These are phyloP conservation scores for Neonectria punicea DNA, from an alignment of 2,329 filamentous ascomycete genomes.

Conservation along the genomic window DNA sequence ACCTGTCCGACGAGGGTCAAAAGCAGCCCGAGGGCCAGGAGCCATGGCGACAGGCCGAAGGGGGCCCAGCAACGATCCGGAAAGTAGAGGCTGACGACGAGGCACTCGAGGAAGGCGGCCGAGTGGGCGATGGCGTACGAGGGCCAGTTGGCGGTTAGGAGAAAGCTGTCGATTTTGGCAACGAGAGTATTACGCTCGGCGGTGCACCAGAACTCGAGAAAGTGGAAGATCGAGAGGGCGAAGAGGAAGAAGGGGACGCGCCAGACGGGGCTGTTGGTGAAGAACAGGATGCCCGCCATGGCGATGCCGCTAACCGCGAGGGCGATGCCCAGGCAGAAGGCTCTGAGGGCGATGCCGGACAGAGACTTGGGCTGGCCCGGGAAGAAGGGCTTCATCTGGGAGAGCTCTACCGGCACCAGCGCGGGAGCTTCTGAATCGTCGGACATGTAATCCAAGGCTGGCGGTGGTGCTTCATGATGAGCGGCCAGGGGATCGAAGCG, in stretches of 20 bases:
- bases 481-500: constrained; percentile 34
- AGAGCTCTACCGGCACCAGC: constrained; percentile 43
- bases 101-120: constrained; percentile 77
- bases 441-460: constrained; percentile 28
- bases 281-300: constrained; percentile 47
- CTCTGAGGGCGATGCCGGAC: constrained; percentile 67
- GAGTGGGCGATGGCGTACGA: constrained; percentile 86
- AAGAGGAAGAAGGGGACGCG: constrained; percentile 73
- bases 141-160: constrained; percentile 85
- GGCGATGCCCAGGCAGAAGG: constrained; percentile 63
- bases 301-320: constrained; percentile 51
- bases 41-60: constrained; percentile 52
- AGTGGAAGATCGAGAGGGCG: constrained; percentile 85
- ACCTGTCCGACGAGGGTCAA: constrained; percentile 77
- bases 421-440: constrained; percentile 23
- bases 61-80: constrained; percentile 61
- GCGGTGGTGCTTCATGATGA: constrained; percentile 29
- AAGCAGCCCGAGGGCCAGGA: constrained; percentile 67
- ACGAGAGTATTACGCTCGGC: constrained; percentile 82
- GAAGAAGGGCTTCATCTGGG: constrained; percentile 48
- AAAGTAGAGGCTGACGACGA: constrained; percentile 68
- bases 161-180: constrained; percentile 79
- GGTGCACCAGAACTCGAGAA: constrained; percentile 94
- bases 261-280: constrained; percentile 63
- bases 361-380: constrained; percentile 66